Conservation (phyloP, 2,329 filamentous ascomycete species). For the Zelopaecilomyces penicillatus region DNA sequence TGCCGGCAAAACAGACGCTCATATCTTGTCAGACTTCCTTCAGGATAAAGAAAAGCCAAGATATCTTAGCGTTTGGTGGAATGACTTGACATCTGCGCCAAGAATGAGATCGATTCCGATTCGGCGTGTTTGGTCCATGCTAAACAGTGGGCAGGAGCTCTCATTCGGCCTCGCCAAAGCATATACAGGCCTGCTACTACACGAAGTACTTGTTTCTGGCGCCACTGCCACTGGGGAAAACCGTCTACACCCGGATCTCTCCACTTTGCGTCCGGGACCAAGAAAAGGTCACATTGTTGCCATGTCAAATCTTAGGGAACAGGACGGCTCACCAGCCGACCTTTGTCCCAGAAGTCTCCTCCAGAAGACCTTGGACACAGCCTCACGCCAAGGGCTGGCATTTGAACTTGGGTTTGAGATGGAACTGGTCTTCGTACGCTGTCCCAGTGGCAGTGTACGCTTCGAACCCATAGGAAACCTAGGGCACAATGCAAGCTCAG, state of each 20-base stretch:
- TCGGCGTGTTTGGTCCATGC: slow-evolving; percentile 40
- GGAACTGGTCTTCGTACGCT: slow-evolving; percentile 63
- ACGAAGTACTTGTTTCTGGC: slow-evolving; percentile 49
- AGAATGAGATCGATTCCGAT: slow-evolving; percentile 62
- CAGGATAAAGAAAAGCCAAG: slow-evolving; percentile 42
- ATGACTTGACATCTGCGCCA: slow-evolving; percentile 66
- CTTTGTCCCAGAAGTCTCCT: slow-evolving; percentile 62
- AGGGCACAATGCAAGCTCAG: slow-evolving; percentile 49
- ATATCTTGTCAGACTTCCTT: slow-evolving; percentile 28
- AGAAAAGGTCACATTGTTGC: slow-evolving; percentile 55
- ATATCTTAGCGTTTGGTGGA: slow-evolving; percentile 67
- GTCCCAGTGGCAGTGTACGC: slow-evolving; percentile 49
- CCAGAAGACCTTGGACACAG: slow-evolving; percentile 41
- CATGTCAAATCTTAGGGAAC: slow-evolving; percentile 56
- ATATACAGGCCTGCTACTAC: slow-evolving; percentile 58
- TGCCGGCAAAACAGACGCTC: background rate
- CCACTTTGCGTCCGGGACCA: slow-evolving; percentile 50
- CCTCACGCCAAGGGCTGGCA: slow-evolving; percentile 43
- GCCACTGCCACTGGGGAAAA: slow-evolving; percentile 56
- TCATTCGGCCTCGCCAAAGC: slow-evolving; percentile 56
- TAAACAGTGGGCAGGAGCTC: slow-evolving; percentile 35
- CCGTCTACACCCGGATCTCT: slow-evolving; percentile 56
- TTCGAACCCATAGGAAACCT: slow-evolving; percentile 24
- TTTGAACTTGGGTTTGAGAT: slow-evolving; percentile 74
- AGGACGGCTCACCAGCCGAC: slow-evolving; percentile 39